These are phyloP conservation scores for Suillus weaverae DNA, from an alignment of 768 basidiomycete genomes.

Conservation along the genomic window DNA sequence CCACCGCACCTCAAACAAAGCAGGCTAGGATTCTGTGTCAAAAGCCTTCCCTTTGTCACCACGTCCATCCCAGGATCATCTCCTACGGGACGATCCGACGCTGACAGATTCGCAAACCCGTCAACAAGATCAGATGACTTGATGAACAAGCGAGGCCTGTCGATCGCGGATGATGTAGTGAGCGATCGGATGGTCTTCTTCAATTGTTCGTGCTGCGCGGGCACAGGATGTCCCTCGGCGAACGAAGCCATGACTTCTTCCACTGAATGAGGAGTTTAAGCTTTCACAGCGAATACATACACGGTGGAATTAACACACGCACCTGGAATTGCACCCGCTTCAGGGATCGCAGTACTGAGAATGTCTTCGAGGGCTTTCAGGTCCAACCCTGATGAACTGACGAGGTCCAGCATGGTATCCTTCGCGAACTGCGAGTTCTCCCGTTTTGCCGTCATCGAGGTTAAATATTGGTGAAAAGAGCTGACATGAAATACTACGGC, in stretches of 20 bases:
- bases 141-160: slow-evolving; percentile 70
- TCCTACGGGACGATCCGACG: slow-evolving; percentile 35
- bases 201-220: slow-evolving; percentile 43
- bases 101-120: slow-evolving; percentile 47
- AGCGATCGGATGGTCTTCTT: slow-evolving; percentile 48
- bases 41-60: slow-evolving; percentile 58
- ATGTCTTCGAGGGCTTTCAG: slow-evolving; percentile 50
- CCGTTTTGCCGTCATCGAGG: slow-evolving; percentile 51
- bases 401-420: slow-evolving; percentile 58
- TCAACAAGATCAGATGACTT: slow-evolving; percentile 72
- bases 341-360: slow-evolving; percentile 39
- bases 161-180: slow-evolving; percentile 47
- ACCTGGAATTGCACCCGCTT: slow-evolving; percentile 23
- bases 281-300: background rate
- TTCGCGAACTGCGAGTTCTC: slow-evolving; percentile 68
- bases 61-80: slow-evolving; percentile 53
- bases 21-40: slow-evolving; percentile 37
- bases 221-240: slow-evolving; percentile 58
- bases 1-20: slow-evolving; percentile 68
- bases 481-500: slow-evolving; percentile 56
- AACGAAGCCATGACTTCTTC: slow-evolving; percentile 53
- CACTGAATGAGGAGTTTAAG: slow-evolving; percentile 35
- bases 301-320: slow-evolving; percentile 10
- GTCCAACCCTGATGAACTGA: slow-evolving; percentile 66
- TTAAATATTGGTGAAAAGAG: slow-evolving; percentile 54